Evolutionary conservation across 1,284 basidiomycete genomes (phyloP), one percentile per base, ranked within the genome.

Genomic region (Gomphus sp.): DNA sequence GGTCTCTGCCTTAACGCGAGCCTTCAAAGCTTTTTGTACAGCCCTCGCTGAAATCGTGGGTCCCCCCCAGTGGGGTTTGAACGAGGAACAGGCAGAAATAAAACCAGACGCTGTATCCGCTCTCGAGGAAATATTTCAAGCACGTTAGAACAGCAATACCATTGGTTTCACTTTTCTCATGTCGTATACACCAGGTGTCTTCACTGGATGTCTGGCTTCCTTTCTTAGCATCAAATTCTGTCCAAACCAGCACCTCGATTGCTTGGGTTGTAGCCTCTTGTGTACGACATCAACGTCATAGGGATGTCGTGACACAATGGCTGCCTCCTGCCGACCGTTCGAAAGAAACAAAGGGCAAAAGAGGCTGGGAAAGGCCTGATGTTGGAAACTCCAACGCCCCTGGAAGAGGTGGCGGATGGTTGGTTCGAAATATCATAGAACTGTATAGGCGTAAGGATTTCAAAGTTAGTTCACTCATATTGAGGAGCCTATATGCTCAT

Each of bases 181-280:
- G 33, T 28, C 47, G 7, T 31, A 25, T 34, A 31, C 16, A 33
- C 25, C 37, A 48, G 44, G 16, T 50, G 9, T 80, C 86, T 37
- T 78, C 79, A 2, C 68, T 89, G 4, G 85, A 90, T 60, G 71
- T 84, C 0, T 85, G 79, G 64, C 75, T 90, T 0, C 87, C 88
- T 0, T 72, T 87, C 2, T 74, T 89, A 12, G 68, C 70, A 1
- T 74, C 78, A 60, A 57, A 71, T 1, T 72, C 75, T 2, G 56
- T 68, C 0, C 73, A 75, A 61, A 70, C 73, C 3, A 73, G 71
- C 4, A 74, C 74, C 2, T 75, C 76, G 2, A 78, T 86, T 11
- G 80, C 82, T 0, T 81, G 84, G 61, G 74, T 88, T 33, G 68
- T 90, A 0, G 77, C 76, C 0, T 72, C 74, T 14, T 72, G 77